Base-by-base conservation (phyloP, 2,329 filamentous ascomycete species). In the Aureobasidium leucospermi region DNA sequence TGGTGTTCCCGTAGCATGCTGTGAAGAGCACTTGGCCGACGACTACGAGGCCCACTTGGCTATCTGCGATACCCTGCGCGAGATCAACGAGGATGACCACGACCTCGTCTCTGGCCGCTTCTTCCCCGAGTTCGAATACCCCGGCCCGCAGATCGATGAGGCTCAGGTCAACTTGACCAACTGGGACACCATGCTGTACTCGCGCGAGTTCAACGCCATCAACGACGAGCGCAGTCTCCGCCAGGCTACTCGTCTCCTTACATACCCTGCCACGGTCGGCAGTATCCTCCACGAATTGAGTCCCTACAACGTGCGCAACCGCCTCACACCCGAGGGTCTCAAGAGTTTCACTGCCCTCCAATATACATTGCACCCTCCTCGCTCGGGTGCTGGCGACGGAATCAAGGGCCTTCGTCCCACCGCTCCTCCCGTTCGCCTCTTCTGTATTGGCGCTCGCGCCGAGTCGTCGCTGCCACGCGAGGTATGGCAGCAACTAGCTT, bases 71-170 rank as follows among this genome's bases (percentile, higher is more conserved):
- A 89, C 89, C 0, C 77, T 99, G 60, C 81, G 88, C 65, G 88
- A 97, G 75, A 93, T 96, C 75, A 99, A 99, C 67, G 94, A 99
- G 76, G 94, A 99, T 70, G 94, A 99, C 67, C 95, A 99, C 70
- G 94, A 99, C 72, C 76, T 99, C 65, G 82, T 88, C 53, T 96
- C 90, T 16, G 94, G 94, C 3, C 84, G 94, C 31, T 88, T 90
- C 73, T 99, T 99, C 74, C 87, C 89, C 13, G 95, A 99, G 73
- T 97, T 96, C 69, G 85, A 92, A 63, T 96, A 96, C 70, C 91
- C 94, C 0, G 89, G 88, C 13, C 81, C 86, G 58, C 92, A 96
- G 76, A 85, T 96, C 71, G 92, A 96, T 65, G 93, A 96, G 72
- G 89, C 91, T 36, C 81, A 94, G 65, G 85, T 96, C 65, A 99